A percentile compares a stretch with the other conserved stretches of the same genome.
phyloP scores from a whole-genome alignment of 805 yeast species.

The Nakazawaea ishiwadae region DNA sequence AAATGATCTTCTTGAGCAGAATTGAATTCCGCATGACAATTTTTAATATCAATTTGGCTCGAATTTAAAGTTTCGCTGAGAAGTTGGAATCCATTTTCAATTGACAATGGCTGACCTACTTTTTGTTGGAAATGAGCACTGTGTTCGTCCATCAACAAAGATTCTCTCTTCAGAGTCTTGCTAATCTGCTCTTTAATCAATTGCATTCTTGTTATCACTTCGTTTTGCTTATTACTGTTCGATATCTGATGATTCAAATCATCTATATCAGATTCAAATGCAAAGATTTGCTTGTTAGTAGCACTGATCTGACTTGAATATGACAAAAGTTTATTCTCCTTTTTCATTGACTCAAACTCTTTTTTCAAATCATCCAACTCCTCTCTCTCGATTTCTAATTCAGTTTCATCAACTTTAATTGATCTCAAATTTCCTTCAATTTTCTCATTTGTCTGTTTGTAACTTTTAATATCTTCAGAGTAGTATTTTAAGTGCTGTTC shows the following conservation, averaged over 20 bases:
- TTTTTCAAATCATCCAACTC: slow-evolving; percentile 34
- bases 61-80: slow-evolving; percentile 14
- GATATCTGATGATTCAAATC: slow-evolving; percentile 45
- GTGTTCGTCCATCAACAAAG: slow-evolving; percentile 23
- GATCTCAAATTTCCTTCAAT: slow-evolving; percentile 34
- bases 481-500: slow-evolving; percentile 38
- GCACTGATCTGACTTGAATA: slow-evolving; percentile 31
- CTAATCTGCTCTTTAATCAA: slow-evolving; percentile 36
- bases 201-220: slow-evolving; percentile 48
- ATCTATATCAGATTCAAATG: slow-evolving; percentile 45
- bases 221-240: slow-evolving; percentile 52
- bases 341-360: slow-evolving; percentile 28
- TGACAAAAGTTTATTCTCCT: slow-evolving; percentile 21
- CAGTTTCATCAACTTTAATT: slow-evolving; percentile 38
- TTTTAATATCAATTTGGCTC: no score
- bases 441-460: slow-evolving; percentile 28
- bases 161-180: slow-evolving; percentile 23
- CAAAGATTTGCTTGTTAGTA: slow-evolving; percentile 31
- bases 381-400: slow-evolving; percentile 39
- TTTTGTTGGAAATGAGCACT: slow-evolving; percentile 17
- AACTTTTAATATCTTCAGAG: slow-evolving; percentile 33
- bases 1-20: no score
- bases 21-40: no score
- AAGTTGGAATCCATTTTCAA: slow-evolving; percentile 15
- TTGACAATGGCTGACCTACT: slow-evolving; percentile 16